A percentile compares a stretch with the other conserved stretches of the same genome.
Conservation (phyloP, 176 grass and related monocot species). For the Eremochloa ophiuroides region DNA sequence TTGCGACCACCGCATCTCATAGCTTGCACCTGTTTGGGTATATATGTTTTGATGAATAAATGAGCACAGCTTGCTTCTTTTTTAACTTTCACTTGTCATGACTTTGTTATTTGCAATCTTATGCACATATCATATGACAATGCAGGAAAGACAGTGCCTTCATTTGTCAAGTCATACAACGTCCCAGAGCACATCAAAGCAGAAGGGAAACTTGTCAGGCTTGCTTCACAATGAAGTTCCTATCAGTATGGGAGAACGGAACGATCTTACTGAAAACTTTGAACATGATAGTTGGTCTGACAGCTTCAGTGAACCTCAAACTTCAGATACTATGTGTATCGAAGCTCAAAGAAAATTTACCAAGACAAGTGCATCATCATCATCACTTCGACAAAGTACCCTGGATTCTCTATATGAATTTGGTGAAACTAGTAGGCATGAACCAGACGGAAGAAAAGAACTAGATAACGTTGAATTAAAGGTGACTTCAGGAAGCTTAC, state of each 20-base stretch:
- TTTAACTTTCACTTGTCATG: background rate
- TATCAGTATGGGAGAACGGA: conserved; percentile 27
- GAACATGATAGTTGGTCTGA: conserved; percentile 25
- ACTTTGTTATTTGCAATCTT: conserved; percentile 17
- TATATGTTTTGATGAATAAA: conserved; percentile 20
- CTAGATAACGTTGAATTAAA: background rate
- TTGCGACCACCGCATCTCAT: background rate
- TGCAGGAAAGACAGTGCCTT: conserved; percentile 29
- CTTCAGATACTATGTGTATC: background rate
- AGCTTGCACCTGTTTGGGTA: background rate
- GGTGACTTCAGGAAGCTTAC: conserved; percentile 9
- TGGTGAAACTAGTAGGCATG: conserved; percentile 36
- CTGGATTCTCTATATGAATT: conserved; percentile 1
- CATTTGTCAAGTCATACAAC: conserved; percentile 18
- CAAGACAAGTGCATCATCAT: conserved; percentile 12
- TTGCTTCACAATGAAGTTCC: conserved; percentile 25
- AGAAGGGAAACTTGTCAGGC: conserved; percentile 37
- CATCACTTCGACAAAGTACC: conserved; percentile 29
- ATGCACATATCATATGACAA: conserved; percentile 14
- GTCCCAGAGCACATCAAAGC: conserved; percentile 38
- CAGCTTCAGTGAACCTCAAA: conserved; percentile 15
- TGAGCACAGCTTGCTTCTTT: background rate
- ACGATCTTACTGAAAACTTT: conserved; percentile 25
- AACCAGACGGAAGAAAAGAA: conserved; percentile 15
- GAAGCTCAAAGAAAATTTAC: conserved; percentile 22